Percentiles rank a stretch among this genome's conserved stretches.
phyloP scores from a whole-genome alignment of 2,329 filamentous ascomycete genomes.

The Neofusicoccum parvum region DNA sequence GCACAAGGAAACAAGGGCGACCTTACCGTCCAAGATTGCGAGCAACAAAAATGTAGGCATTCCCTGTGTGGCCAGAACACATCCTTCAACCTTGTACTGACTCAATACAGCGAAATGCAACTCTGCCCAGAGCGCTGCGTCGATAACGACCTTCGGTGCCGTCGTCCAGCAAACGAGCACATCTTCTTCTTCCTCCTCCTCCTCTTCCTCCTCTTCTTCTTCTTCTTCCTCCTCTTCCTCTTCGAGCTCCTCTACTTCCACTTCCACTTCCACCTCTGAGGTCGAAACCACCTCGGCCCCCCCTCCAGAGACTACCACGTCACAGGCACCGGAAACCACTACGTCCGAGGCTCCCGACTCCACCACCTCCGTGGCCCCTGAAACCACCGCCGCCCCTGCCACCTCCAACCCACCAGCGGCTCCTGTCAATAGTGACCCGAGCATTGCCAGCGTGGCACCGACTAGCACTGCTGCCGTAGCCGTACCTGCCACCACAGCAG shows the following conservation, averaged over 20 bases:
- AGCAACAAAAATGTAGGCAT: constrained; percentile 8
- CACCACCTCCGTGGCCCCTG: not conserved
- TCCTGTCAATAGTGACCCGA: not conserved
- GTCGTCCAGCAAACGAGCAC: not conserved
- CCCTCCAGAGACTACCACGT: not conserved
- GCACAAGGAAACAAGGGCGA: constrained; percentile 15
- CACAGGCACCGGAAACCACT: not conserved
- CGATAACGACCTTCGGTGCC: constrained; percentile 17
- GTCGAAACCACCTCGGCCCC: not conserved
- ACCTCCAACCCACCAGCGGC: not conserved
- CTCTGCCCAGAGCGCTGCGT: not conserved
- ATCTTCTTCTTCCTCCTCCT: not conserved
- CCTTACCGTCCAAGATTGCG: constrained; percentile 10
- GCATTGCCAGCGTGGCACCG: not conserved
- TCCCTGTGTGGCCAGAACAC: not conserved
- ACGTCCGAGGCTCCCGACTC: not conserved
- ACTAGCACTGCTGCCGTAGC: not conserved
- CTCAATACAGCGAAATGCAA: not conserved
- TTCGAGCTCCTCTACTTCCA: constrained; percentile 3
- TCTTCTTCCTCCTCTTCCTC: not conserved
- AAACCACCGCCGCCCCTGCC: not conserved
- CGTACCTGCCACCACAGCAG: not conserved
- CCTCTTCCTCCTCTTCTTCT: not conserved
- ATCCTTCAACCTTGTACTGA: not conserved
- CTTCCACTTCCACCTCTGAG: not conserved